Percentiles rank a stretch among this genome's conserved stretches.
Evolutionary conservation across 208 protist genomes (phyloP).

Genomic region (Borovskyia barvae): DNA sequence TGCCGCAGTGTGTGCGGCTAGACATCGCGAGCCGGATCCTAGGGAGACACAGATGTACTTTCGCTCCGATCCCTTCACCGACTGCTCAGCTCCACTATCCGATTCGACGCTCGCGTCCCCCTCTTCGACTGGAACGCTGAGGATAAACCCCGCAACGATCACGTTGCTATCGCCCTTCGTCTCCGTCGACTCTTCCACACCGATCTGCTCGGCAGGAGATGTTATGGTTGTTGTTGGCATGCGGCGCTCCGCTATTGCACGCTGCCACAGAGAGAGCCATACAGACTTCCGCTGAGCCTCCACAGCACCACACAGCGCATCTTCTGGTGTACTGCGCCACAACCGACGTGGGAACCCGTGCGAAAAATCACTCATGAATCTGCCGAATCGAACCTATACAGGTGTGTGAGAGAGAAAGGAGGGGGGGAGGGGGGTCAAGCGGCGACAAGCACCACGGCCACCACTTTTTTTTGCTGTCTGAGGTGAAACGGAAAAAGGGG

Average conservation of each 20-base stretch:
- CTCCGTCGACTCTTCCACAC: background rate
- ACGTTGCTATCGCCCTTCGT: background rate
- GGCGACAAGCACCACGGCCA: too few species aligned
- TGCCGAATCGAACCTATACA: too few species aligned
- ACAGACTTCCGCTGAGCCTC: conserved; percentile 11
- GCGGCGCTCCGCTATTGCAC: background rate
- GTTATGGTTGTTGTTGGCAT: background rate
- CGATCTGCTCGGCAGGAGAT: background rate
- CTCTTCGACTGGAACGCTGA: conserved; percentile 24
- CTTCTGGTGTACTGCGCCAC: conserved; percentile 13
- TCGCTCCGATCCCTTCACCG: background rate
- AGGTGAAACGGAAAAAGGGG: too few species aligned
- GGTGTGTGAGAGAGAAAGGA: too few species aligned
- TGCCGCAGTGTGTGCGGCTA: conserved; percentile 25
- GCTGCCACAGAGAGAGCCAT: conserved; percentile 12
- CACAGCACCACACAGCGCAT: conserved; percentile 14
- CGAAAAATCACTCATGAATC: too few species aligned
- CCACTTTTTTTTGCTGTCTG: too few species aligned
- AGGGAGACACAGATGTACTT: conserved; percentile 75
- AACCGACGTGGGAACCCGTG: conserved; percentile 1
- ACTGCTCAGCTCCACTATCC: background rate
- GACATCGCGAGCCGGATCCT: conserved; percentile 73
- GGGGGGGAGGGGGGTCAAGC: too few species aligned
- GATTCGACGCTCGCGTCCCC: background rate
- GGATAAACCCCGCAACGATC: conserved; percentile 52